Evolutionary conservation across 2,329 filamentous ascomycete species (phyloP).

Genomic region (Alternaria sp.): DNA sequence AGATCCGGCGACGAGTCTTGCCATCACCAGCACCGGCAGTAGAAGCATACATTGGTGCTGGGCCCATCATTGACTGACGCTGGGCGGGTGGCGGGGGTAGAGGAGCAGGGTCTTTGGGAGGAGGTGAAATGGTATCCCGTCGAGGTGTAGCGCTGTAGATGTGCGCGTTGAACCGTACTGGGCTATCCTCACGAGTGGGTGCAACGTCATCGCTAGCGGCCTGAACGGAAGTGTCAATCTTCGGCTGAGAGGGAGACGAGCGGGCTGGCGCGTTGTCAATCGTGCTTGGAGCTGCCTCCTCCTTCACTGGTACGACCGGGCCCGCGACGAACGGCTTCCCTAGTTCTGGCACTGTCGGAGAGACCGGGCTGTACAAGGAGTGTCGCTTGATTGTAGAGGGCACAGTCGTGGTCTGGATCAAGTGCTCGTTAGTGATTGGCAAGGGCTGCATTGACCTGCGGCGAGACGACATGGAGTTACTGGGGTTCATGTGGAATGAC

Average conservation of each 20-base stretch:
- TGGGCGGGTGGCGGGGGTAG: constrained; percentile 29
- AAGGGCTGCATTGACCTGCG: constrained; percentile 49
- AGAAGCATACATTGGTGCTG: constrained; percentile 9
- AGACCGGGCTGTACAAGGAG: constrained; percentile 38
- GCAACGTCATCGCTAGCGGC: neutral
- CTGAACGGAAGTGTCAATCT: neutral
- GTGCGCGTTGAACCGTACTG: constrained; percentile 30
- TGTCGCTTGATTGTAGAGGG: constrained; percentile 34
- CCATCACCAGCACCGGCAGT: constrained; percentile 12
- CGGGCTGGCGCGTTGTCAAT: constrained; percentile 10
- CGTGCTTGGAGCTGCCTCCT: neutral
- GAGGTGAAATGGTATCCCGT: constrained; percentile 36
- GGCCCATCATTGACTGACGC: constrained; percentile 34
- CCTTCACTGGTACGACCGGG: neutral
- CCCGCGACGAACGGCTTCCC: constrained; percentile 8
- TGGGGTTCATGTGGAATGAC: constrained; percentile 49
- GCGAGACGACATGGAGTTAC: constrained; percentile 33
- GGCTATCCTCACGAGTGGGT: constrained; percentile 25
- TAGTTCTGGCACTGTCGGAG: constrained; percentile 28
- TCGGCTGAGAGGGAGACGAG: constrained; percentile 1
- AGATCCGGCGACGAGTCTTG: constrained; percentile 32
- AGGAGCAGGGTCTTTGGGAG: constrained; percentile 35
- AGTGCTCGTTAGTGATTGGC: constrained; percentile 45
- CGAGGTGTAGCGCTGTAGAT: constrained; percentile 37
- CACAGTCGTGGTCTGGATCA: constrained; percentile 24